phyloP scores from a whole-genome alignment of 1,139 yeast genomes.

The Blastobotrys buckinghamii region DNA sequence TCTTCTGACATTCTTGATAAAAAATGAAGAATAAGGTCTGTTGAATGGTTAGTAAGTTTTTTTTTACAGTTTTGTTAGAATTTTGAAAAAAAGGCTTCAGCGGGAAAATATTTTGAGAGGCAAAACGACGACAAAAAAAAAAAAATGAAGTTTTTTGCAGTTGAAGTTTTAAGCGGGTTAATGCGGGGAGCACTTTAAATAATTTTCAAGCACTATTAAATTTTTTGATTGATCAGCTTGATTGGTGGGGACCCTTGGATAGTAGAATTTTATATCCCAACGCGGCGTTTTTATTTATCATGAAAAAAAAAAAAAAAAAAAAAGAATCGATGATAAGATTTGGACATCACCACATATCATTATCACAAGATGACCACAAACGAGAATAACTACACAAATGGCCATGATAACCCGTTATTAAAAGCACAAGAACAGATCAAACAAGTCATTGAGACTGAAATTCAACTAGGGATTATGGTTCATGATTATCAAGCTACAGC shows the following conservation, averaged over 20 bases:
- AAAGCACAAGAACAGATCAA: constrained; percentile 56
- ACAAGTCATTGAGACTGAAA: constrained; percentile 72
- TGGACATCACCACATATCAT: neutral
- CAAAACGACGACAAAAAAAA: no score
- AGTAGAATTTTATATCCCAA: no score
- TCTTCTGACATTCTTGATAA: constrained; percentile 11
- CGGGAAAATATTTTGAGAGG: no score
- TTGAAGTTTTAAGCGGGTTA: neutral
- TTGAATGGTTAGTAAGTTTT: neutral
- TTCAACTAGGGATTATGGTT: constrained; percentile 84
- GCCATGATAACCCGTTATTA: constrained; percentile 36
- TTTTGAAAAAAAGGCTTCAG: no score
- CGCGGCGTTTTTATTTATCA: neutral
- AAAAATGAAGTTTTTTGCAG: neutral
- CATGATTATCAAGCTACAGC: constrained; percentile 90
- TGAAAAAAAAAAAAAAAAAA: no score
- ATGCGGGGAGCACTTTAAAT: neutral
- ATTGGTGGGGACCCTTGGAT: no score
- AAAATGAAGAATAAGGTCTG: neutral
- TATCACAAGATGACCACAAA: constrained; percentile 14
- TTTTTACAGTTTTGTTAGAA: neutral
- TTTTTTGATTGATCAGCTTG: no score
- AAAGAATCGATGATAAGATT: neutral
- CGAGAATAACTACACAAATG: constrained; percentile 3
- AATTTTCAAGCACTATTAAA: no score